Base-by-base conservation (phyloP, 2,329 filamentous ascomycete species). In the Ascochyta clinopodiicola region DNA sequence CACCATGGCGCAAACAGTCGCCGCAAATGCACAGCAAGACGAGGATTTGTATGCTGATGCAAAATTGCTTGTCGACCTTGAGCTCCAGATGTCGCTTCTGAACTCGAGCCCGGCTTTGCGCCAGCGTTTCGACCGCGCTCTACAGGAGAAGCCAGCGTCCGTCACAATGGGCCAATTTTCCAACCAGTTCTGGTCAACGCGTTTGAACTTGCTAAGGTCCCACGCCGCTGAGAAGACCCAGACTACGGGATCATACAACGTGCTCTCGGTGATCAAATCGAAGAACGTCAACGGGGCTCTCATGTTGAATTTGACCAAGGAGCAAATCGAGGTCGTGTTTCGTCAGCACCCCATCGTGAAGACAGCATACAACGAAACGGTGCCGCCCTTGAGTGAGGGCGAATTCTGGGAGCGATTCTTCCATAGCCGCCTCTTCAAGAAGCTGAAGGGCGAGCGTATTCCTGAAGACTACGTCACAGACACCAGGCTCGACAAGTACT, bases 371-470 rank as follows among this genome's bases (percentile, higher is more conserved):
- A 92, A 98, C 70, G 93, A 97, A 71, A 92, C 93, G 62, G 92
- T 97, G 4, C 74, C 74, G 0, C 92, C 91, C 5, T 77, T 96
- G 35, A 86, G 83, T 24, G 91, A 96, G 68, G 82, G 83, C 51
- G 87, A 91, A 44, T 99, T 99, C 72, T 99, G 94, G 93, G 90
- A 90, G 6, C 85, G 91, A 13, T 99, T 99, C 77, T 98, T 99
- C 74, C 86, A 93, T 58, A 96, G 92, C 75, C 86, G 90, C 52
- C 80, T 99, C 8, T 92, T 92, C 62, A 97, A 96, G 77, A 94
- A 92, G 71, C 80, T 99, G 51, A 91, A 93, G 53, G 95, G 96
- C 34, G 92, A 98, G 76, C 90, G 91, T 47, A 86, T 96, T 39
- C 86, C 86, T 0, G 91, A 94, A 8, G 84, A 83, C 4, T 94